A percentile compares a stretch with the other conserved stretches of the same genome.
phyloP scores from a whole-genome alignment of 495 filamentous ascomycete species.

The Penicillium diatomitis region DNA sequence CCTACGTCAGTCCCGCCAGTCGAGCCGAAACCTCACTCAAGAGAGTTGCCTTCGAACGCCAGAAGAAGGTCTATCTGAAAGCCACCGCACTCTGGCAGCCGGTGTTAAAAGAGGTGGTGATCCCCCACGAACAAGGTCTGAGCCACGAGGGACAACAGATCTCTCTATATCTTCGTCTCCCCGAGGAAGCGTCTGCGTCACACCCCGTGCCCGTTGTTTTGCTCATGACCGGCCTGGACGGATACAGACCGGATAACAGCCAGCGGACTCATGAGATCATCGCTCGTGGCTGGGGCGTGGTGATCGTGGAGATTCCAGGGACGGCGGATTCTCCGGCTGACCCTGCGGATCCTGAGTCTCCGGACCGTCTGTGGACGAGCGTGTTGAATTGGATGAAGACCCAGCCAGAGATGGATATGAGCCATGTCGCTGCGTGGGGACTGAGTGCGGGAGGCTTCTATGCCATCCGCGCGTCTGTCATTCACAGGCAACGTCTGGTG shows the following conservation, averaged over 20 bases:
- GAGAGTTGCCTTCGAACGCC: slow-evolving; percentile 53
- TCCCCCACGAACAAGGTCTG: slow-evolving; percentile 46
- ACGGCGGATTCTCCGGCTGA: slow-evolving; percentile 72
- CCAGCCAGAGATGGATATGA: slow-evolving; percentile 51
- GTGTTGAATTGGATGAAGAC: slow-evolving; percentile 57
- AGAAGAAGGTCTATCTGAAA: slow-evolving; percentile 56
- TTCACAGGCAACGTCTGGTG: slow-evolving; percentile 47
- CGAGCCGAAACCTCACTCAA: slow-evolving; percentile 36
- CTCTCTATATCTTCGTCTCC: slow-evolving; percentile 56
- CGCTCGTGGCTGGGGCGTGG: slow-evolving; percentile 47
- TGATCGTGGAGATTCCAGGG: slow-evolving; percentile 68
- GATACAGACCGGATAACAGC: slow-evolving; percentile 73
- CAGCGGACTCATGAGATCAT: slow-evolving; percentile 58
- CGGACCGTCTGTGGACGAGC: slow-evolving; percentile 45
- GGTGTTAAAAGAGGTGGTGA: slow-evolving; percentile 47
- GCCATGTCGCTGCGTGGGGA: slow-evolving; percentile 58
- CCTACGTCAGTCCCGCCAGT: slow-evolving; percentile 45
- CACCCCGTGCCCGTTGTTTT: slow-evolving; percentile 52
- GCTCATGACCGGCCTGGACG: slow-evolving; percentile 68
- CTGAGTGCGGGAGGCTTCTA: slow-evolving; percentile 71
- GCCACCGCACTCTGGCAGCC: slow-evolving; percentile 47
- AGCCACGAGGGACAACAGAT: slow-evolving; percentile 47
- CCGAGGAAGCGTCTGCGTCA: slow-evolving; percentile 26
- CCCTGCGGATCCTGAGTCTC: slow-evolving; percentile 39
- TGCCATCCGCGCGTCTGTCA: slow-evolving; percentile 64